A percentile compares a stretch with the other conserved stretches of the same genome.
phyloP scores from a whole-genome alignment of 164 flowering plant genomes.

The Echeveria elegans region DNA sequence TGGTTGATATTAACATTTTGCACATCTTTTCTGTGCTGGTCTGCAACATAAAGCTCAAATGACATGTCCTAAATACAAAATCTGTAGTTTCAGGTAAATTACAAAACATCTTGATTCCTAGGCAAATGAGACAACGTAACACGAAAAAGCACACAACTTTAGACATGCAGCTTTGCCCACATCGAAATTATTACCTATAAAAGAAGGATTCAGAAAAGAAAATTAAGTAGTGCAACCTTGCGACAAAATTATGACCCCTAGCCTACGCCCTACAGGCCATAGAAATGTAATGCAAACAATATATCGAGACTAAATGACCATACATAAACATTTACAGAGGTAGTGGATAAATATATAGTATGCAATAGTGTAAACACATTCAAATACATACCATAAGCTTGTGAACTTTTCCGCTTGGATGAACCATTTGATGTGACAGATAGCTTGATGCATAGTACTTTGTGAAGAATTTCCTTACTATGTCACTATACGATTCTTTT shows the following conservation, averaged over 20 bases:
- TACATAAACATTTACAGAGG: slow-evolving; percentile 1
- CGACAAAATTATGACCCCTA: too few relatives aligned
- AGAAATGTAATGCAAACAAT: neutral
- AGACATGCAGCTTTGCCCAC: too few relatives aligned
- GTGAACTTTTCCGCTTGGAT: slow-evolving; percentile 59
- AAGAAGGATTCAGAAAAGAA: too few relatives aligned
- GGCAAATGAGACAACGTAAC: neutral
- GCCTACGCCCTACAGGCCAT: too few relatives aligned
- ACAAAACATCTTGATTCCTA: neutral
- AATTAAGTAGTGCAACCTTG: too few relatives aligned
- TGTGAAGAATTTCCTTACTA: slow-evolving; percentile 52
- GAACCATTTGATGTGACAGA: slow-evolving; percentile 83
- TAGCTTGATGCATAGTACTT: slow-evolving; percentile 74
- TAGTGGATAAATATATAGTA: neutral
- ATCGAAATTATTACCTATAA: too few relatives aligned
- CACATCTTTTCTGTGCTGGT: neutral
- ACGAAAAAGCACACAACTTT: neutral
- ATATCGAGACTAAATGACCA: neutral
- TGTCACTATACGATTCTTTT: slow-evolving; percentile 52
- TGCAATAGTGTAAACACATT: neutral
- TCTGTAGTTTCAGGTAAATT: too few relatives aligned
- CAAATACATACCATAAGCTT: slow-evolving; percentile 58
- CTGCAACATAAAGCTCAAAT: neutral
- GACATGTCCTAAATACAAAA: neutral
- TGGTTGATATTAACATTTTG: neutral